phyloP scores from a whole-genome alignment of 2,329 filamentous ascomycete species.

The Colletotrichum liaoningense region DNA sequence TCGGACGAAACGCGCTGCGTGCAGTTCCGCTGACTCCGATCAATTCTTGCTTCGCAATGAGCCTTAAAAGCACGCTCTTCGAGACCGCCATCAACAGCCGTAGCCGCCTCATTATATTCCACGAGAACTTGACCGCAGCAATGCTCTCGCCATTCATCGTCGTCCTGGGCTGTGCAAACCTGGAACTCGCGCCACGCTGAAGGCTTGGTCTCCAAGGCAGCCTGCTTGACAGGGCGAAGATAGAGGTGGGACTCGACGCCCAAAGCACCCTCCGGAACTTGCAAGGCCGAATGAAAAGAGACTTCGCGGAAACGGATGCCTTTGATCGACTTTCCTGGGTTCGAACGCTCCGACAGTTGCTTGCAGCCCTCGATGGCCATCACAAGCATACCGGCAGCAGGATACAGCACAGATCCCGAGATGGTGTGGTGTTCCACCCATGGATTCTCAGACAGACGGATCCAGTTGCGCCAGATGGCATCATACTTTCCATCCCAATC shows the following conservation, averaged over 20 bases:
- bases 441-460: constrained; percentile 41
- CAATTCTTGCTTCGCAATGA: background rate
- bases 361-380: constrained; percentile 45
- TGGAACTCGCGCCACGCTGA: constrained; percentile 20
- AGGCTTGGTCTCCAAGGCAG: background rate
- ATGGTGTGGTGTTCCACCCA: constrained; percentile 49
- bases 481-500: constrained; percentile 37
- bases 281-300: constrained; percentile 9
- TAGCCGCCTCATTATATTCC: background rate
- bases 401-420: constrained; percentile 43
- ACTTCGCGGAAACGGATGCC: constrained; percentile 24
- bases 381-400: constrained; percentile 43
- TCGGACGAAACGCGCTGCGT: background rate
- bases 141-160: constrained; percentile 16
- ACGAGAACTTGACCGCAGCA: background rate
- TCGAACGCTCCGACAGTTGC: constrained; percentile 36
- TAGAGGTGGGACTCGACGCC: constrained; percentile 14
- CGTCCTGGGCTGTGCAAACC: constrained; percentile 19
- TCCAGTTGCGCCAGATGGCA: constrained; percentile 38
- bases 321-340: constrained; percentile 9
- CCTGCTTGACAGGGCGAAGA: constrained; percentile 9
- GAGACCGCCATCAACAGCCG: constrained; percentile 7
- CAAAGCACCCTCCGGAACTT: background rate
- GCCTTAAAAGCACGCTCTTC: background rate
- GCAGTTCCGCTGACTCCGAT: background rate